These are phyloP conservation scores for Suillus placidus DNA, from an alignment of 768 basidiomycete genomes.

Conservation along the genomic window DNA sequence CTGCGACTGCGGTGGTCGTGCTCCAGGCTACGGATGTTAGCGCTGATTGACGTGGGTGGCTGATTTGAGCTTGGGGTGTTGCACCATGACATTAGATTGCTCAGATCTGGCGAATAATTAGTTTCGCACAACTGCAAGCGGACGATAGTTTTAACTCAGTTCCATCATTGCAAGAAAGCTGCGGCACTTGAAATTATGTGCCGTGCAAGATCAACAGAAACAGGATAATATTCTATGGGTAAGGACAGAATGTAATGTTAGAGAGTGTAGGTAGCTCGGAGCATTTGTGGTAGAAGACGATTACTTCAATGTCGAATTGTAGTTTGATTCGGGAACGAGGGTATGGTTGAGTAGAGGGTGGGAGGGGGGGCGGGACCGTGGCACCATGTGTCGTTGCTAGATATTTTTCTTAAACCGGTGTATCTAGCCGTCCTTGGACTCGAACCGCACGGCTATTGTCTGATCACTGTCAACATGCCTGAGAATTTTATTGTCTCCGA, in stretches of 20 bases:
- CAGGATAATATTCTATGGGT: not conserved
- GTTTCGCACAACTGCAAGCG: no score
- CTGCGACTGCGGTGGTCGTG: no score
- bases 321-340: not conserved
- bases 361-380: not conserved
- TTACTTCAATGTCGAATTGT: not conserved
- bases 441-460: constrained; percentile 20
- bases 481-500: constrained; percentile 34
- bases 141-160: no score
- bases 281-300: not conserved
- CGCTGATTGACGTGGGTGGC: no score
- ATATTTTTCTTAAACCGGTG: not conserved
- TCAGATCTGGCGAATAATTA: no score
- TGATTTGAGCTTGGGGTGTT: no score
- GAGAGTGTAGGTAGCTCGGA: not conserved
- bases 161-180: no score
- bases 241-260: not conserved
- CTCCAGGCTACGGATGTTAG: no score
- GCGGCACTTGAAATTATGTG: not conserved
- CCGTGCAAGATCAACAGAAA: not conserved
- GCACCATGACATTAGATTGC: no score
- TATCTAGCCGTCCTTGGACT: not conserved
- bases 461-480: constrained; percentile 21
- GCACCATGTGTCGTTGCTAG: not conserved
- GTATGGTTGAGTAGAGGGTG: not conserved